Evolutionary conservation across 805 yeast genomes (phyloP), one percentile per base, ranked within the genome.

Genomic region (Cyberlindnera nakhonratchasimensis): DNA sequence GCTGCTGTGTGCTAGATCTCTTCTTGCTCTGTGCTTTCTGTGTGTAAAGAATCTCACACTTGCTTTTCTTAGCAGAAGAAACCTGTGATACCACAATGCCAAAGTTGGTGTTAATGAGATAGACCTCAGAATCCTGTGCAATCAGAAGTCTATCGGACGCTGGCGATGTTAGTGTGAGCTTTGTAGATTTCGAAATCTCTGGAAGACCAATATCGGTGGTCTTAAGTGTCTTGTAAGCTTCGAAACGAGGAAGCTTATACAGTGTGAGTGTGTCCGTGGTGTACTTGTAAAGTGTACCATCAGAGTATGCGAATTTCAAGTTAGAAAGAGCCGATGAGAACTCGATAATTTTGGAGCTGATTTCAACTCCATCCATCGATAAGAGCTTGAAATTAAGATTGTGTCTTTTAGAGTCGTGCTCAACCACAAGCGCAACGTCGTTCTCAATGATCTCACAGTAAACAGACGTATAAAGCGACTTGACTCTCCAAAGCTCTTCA

Each of bases 21-120:
- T 37, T 33, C 37, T 42, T 47, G 31, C 18, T 29, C 33, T 22
- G 34, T 16, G 34, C 28, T 30, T 24, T 42, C 36, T 45, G 47
- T 8, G 48, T 31, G 25, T 20, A 39, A 5, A 53, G 34, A 6
- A 54, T 39, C 24, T 53, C 51, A 30, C 37, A 29, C 11, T 43
- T 37, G 34, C 28, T 44, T 8, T 51, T 46, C 36, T 56, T 55
- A 31, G 50, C 33, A 5, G 50, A 41, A 13, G 40, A 33, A 20
- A 38, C 47, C n/a, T 43, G 32, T 2, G 52, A 45, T 17, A 59
- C 25, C 14, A 58, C 45, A 5, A 64, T 52, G 22, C 52, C 54
- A 39, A 60, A 63, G 30, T 56, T 56, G 6, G 57, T 52, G 37
- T 63, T 78, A 19, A 72, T 60, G n/a, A 67, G 57, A 42, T 62